Base-by-base conservation (phyloP, 345 rosid genomes). In the Salix arbutifolia region DNA sequence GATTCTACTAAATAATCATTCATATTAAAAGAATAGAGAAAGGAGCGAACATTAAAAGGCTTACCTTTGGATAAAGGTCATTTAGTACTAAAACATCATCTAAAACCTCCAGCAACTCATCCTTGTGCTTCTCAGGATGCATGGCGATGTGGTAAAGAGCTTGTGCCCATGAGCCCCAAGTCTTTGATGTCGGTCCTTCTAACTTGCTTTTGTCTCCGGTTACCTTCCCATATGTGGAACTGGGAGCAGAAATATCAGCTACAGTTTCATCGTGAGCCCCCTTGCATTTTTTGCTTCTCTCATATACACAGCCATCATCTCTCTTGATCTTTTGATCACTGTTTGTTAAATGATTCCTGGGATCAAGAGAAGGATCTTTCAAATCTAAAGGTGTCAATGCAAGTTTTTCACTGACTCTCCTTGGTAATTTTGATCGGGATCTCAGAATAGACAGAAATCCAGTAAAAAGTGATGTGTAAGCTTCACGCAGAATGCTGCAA, bases 1-100 rank as follows among this genome's bases (percentile, higher is more conserved):
- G 30, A 21, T 71, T 75, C 65, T 10, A 61, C n/a, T 70, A 31
- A 72, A 44, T 42, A 38, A 21, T 17, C 42, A 35, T 64, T 58
- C 65, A 77, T 23, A 33, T 65, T 21, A 77, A 37, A 74, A n/a
- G 42, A 65, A 73, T 62, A 64, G 58, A 62, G 8, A 42, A 48
- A 61, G 13, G 11, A 26, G 28, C 16, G 11, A 23, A 58, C 25
- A 71, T 33, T 14, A 31, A 28, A 25, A 35, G 48, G 30, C 50
- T 76, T 81, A 91, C 97, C 96, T 96, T 96, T 2, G 98, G 97
- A 84, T 89, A 93, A 30, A 81, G 88, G 80, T 96, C 98, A 76
- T 91, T 86, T 75, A 93, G 73, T 46, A 96, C 98, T 69, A 89
- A 91, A 12, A 91, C 73, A 81, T 89, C 84, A 33, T 86, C 94